These are phyloP conservation scores for Colletotrichum tanaceti DNA, from an alignment of 2,329 filamentous ascomycete genomes.

Conservation along the genomic window DNA sequence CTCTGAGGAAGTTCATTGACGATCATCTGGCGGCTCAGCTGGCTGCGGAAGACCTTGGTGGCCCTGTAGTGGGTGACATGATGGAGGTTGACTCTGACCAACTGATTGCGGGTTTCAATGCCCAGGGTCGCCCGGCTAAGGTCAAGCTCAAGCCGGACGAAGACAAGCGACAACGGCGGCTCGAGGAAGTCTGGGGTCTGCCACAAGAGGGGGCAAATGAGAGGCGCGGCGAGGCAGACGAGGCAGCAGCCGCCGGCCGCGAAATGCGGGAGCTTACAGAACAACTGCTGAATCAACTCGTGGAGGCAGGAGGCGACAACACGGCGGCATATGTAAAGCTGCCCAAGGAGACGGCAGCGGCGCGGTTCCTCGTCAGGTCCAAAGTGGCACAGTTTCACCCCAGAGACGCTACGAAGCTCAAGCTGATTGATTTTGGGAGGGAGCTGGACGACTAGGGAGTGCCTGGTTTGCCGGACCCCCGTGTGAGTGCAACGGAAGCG, in stretches of 20 bases:
- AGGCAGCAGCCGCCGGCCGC: slow-evolving; percentile 61
- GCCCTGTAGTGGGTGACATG: slow-evolving; percentile 82
- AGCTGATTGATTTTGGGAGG: slow-evolving; percentile 72
- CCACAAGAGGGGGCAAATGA: slow-evolving; percentile 29
- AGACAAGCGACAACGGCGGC: slow-evolving; percentile 68
- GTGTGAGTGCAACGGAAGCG: slow-evolving; percentile 24
- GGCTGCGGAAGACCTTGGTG: slow-evolving; percentile 84
- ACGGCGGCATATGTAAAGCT: slow-evolving; percentile 69
- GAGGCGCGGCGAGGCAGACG: slow-evolving; percentile 53
- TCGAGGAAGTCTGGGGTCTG: slow-evolving; percentile 72
- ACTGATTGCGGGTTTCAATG: slow-evolving; percentile 69
- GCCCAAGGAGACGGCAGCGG: slow-evolving; percentile 70
- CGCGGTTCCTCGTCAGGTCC: slow-evolving; percentile 72
- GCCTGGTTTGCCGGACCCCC: slow-evolving; percentile 31
- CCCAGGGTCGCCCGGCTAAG: slow-evolving; percentile 68
- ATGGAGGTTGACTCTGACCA: slow-evolving; percentile 72
- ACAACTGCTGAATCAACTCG: slow-evolving; percentile 68
- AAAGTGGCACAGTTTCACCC: slow-evolving; percentile 76
- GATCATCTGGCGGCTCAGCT: slow-evolving; percentile 78
- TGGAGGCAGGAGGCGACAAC: slow-evolving; percentile 65
- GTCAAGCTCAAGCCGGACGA: slow-evolving; percentile 55
- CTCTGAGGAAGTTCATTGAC: slow-evolving; percentile 78
- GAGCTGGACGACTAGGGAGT: slow-evolving; percentile 65
- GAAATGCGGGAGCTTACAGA: slow-evolving; percentile 73
- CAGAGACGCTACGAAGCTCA: slow-evolving; percentile 68